Evolutionary conservation across 2,329 filamentous ascomycete genomes (phyloP).

Genomic region (Hymenoscyphus infarciens): DNA sequence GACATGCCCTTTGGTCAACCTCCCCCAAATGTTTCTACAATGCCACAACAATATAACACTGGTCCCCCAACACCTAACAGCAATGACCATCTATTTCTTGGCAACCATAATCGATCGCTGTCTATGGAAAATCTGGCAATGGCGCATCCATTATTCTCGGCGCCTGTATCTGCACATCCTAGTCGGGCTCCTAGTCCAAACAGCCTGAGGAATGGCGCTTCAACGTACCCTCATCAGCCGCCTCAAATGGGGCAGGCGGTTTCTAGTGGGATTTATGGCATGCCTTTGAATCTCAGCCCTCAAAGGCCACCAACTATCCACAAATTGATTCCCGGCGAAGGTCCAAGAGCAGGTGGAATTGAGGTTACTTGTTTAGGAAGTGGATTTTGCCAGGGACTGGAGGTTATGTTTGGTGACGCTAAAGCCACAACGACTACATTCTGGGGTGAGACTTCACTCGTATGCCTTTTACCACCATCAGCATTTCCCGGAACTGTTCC

Average conservation of each 20-base stretch:
- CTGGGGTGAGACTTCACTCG: conserved; percentile 60
- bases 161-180: conserved; percentile 66
- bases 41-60: conserved; percentile 47
- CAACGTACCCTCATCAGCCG: conserved; percentile 42
- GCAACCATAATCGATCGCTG: conserved; percentile 54
- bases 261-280: conserved; percentile 47
- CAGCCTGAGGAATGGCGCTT: conserved; percentile 45
- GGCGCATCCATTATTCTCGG: conserved; percentile 61
- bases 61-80: conserved; percentile 65
- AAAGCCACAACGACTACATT: conserved; percentile 60
- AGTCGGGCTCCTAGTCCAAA: conserved; percentile 77
- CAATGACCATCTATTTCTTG: conserved; percentile 57
- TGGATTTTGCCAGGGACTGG: conserved; percentile 73
- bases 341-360: conserved; percentile 76
- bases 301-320: conserved; percentile 65
- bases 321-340: conserved; percentile 79
- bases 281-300: conserved; percentile 48
- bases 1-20: conserved; percentile 31
- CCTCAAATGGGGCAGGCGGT: conserved; percentile 44
- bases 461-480: conserved; percentile 60
- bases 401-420: conserved; percentile 78
- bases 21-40: conserved; percentile 22
- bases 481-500: conserved; percentile 54
- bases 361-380: conserved; percentile 83
- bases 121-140: conserved; percentile 64